Conservation (phyloP, 2,329 filamentous ascomycete species). For the Daldinia eschscholtzii region DNA sequence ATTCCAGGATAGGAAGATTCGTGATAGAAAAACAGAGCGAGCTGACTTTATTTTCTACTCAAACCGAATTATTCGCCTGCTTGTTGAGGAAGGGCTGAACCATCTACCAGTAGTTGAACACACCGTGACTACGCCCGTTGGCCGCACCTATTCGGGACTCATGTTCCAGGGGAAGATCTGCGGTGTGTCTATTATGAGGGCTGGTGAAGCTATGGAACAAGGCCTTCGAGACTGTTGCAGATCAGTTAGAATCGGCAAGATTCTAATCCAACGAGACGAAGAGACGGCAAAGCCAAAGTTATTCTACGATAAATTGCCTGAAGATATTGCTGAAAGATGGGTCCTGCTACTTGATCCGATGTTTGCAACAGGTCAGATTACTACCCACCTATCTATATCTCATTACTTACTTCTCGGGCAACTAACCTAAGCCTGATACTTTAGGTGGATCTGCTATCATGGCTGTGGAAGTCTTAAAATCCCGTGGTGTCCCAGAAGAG, state of each 20-base stretch:
- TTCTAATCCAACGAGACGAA: slow-evolving; percentile 96
- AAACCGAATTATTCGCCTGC: slow-evolving; percentile 94
- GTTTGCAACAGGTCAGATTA: slow-evolving; percentile 87
- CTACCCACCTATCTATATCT: slow-evolving; percentile 26
- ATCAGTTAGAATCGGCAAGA: slow-evolving; percentile 98
- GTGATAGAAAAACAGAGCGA: slow-evolving; percentile 87
- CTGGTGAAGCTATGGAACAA: slow-evolving; percentile 98
- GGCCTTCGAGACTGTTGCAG: slow-evolving; percentile 95
- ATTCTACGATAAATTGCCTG: slow-evolving; percentile 97
- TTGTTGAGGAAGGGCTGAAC: slow-evolving; percentile 97
- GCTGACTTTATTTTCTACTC: slow-evolving; percentile 99
- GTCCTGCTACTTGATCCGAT: slow-evolving; percentile 96
- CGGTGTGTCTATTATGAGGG: slow-evolving; percentile 97
- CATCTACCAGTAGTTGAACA: slow-evolving; percentile 93
- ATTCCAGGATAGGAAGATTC: slow-evolving; percentile 81
- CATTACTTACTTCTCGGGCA: slow-evolving; percentile 13
- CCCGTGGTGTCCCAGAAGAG: slow-evolving; percentile 91
- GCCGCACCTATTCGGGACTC: slow-evolving; percentile 87
- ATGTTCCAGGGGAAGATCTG: slow-evolving; percentile 99
- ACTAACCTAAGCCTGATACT: slow-evolving; percentile 30
- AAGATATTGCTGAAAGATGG: slow-evolving; percentile 93
- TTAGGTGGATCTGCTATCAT: slow-evolving; percentile 94
- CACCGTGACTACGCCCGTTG: slow-evolving; percentile 90
- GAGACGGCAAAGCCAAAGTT: slow-evolving; percentile 92
- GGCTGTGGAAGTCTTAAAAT: slow-evolving; percentile 93